Evolutionary conservation across 345 rosid genomes (phyloP).

Genomic region (Aquilaria malaccensis): DNA sequence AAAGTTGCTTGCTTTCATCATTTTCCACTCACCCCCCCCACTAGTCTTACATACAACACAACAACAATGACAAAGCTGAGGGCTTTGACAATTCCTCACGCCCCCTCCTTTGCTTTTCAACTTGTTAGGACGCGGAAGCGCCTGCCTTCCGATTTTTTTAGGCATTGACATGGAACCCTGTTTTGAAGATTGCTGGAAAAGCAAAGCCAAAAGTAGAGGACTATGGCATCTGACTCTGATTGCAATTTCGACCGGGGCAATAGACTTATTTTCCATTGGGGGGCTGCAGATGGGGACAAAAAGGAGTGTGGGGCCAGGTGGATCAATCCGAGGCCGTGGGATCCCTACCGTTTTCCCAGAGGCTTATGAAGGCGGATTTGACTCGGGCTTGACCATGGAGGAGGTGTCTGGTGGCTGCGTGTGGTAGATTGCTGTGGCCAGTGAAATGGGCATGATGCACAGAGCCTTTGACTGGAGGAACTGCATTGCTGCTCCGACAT

Average conservation of each 20-base stretch:
- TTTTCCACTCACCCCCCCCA: slow-evolving; percentile 47
- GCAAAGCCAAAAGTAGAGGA: background rate
- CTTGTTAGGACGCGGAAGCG: slow-evolving; percentile 30
- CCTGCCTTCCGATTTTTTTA: slow-evolving; percentile 6
- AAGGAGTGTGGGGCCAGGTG: slow-evolving; percentile 18
- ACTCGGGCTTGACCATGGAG: slow-evolving; percentile 69
- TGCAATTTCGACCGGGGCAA: slow-evolving; percentile 22
- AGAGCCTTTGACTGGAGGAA: slow-evolving; percentile 96
- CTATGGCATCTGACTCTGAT: slow-evolving; percentile 65
- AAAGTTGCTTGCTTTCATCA: slow-evolving; percentile 46
- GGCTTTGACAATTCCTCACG: slow-evolving; percentile 42
- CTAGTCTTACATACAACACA: slow-evolving; percentile 20
- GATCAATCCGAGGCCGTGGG: slow-evolving; percentile 23
- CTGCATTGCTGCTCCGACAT: slow-evolving; percentile 96
- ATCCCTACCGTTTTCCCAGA: slow-evolving; percentile 19
- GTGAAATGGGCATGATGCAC: slow-evolving; percentile 97
- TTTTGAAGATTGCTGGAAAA: no score
- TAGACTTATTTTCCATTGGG: background rate
- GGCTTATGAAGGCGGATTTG: slow-evolving; percentile 56
- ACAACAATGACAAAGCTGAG: slow-evolving; percentile 40
- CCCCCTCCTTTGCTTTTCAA: slow-evolving; percentile 21
- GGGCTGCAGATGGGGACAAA: slow-evolving; percentile 18
- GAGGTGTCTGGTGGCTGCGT: slow-evolving; percentile 75
- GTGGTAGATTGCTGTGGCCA: slow-evolving; percentile 87
- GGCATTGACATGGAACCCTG: no score